Conservation (phyloP, 805 yeast genomes). For the Metschnikowia borealis region DNA sequence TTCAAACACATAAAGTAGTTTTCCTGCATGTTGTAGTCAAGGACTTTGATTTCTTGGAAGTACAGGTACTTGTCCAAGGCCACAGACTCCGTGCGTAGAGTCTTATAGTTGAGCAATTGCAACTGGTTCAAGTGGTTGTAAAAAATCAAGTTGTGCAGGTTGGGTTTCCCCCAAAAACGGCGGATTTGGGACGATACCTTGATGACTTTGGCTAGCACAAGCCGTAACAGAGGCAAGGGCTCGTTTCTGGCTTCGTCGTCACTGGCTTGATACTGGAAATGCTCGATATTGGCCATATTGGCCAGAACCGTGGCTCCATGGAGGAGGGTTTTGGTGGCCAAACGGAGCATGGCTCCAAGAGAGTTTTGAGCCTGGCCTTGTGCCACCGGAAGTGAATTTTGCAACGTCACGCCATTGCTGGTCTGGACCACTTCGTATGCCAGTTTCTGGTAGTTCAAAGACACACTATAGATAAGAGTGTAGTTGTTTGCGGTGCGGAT, state of each 20-base stretch:
- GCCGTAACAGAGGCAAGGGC: conserved; percentile 24
- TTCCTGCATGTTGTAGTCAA: conserved; percentile 24
- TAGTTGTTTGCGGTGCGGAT: conserved; percentile 12
- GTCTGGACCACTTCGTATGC: conserved; percentile 28
- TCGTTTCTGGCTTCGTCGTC: conserved; percentile 32
- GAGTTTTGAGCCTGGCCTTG: conserved; percentile 23
- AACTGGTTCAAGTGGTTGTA: conserved; percentile 24
- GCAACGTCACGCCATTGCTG: conserved; percentile 27
- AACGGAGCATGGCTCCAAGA: conserved; percentile 25
- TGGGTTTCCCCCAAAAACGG: conserved; percentile 35
- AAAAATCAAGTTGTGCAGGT: conserved; percentile 36
- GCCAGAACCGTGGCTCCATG: conserved; percentile 20
- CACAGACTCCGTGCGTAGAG: conserved; percentile 27
- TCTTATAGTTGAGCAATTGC: conserved; percentile 33
- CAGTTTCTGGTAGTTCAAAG: conserved; percentile 28
- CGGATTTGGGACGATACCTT: conserved; percentile 31
- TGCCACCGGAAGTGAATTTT: conserved; percentile 33
- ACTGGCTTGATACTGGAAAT: conserved; percentile 23
- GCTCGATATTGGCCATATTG: conserved; percentile 35
- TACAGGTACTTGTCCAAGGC: conserved; percentile 26
- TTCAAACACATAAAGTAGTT: conserved; percentile 30
- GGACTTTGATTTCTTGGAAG: conserved; percentile 22
- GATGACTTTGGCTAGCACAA: conserved; percentile 29
- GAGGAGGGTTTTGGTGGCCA: conserved; percentile 32
- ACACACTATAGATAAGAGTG: conserved; percentile 18